phyloP scores from a whole-genome alignment of 2,329 filamentous ascomycete species.

The Hymenoscyphus fraxineus region DNA sequence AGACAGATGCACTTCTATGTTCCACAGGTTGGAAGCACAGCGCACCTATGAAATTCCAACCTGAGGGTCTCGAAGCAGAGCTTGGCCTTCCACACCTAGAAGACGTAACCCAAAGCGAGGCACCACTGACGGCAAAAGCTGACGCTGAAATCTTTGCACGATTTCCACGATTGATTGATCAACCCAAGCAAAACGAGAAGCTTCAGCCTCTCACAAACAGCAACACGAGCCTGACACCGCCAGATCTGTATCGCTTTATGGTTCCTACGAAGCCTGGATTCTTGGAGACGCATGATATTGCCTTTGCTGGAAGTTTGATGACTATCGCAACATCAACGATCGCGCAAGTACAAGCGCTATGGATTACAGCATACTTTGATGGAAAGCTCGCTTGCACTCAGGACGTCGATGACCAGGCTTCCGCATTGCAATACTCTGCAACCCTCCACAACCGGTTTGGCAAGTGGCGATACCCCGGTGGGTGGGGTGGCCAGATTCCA shows the following conservation, averaged over 20 bases:
- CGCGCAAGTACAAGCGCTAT: slow-evolving; percentile 52
- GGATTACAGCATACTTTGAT: slow-evolving; percentile 63
- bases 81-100: slow-evolving; percentile 47
- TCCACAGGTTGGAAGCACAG: slow-evolving; percentile 57
- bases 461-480: slow-evolving; percentile 64
- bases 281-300: slow-evolving; percentile 40
- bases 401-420: neutral
- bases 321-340: slow-evolving; percentile 42
- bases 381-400: slow-evolving; percentile 31
- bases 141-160: slow-evolving; percentile 51
- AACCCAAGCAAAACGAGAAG: slow-evolving; percentile 47
- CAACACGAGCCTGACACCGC: neutral
- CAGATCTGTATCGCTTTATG: slow-evolving; percentile 44
- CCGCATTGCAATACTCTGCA: slow-evolving; percentile 49
- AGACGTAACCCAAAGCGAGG: slow-evolving; percentile 28
- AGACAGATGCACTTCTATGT: slow-evolving; percentile 51
- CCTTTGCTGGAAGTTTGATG: slow-evolving; percentile 44
- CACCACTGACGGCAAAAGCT: neutral
- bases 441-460: slow-evolving; percentile 66
- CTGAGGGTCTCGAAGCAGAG: slow-evolving; percentile 43
- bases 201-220: slow-evolving; percentile 41
- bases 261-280: slow-evolving; percentile 41
- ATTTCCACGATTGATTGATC: slow-evolving; percentile 51
- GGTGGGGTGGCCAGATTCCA: slow-evolving; percentile 58
- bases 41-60: slow-evolving; percentile 50